Evolutionary conservation across 345 rosid genomes (phyloP), one percentile per base, ranked within the genome.

Genomic region (Citrus sp.): DNA sequence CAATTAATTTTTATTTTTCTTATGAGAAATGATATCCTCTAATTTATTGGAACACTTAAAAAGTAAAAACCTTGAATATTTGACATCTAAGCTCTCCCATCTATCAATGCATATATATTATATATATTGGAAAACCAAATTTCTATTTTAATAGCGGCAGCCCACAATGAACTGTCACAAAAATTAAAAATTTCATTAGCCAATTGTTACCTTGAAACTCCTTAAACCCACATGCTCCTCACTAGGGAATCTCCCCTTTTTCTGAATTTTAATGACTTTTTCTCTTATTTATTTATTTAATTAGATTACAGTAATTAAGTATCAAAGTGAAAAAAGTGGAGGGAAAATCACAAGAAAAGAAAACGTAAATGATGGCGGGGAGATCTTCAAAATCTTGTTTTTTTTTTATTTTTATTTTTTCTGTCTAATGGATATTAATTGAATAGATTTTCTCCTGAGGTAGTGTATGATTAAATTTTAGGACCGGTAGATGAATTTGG

Each of bases 201-300:
- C 40, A 40, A 38, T 61, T 40, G 38, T 61, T 74, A 28, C 66
- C 54, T 59, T 73, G 66, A 73, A 73, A 58, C 9, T 73, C 56
- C 63, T 60, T 60, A 60, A 58, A 38, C 56, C 68, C 77, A 74
- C 68, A 40, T 61, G 77, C 58, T 27, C 68, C 56, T 24, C 77
- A 25, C 18, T 27, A 18, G 58, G 38, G 69, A 61, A 18, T 74
- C 77, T 27, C 9, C 55, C 27, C 49, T 61, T 61, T 59, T 35
- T 67, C n/a, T 67, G 3, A 62, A 49, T 62, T 62, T 24, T 5
- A 62, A 24, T 32, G 6, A 62, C 37, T 49, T 62, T 62, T 62
- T 62, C 35, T 62, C 30, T 62, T 62, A 9, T 10, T 13, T 12
- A 10, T 8, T 38, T 32, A 40, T 38, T 40, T 40, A 40, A 40